Percentiles rank a stretch among this genome's conserved stretches.
Conservation (phyloP, 257 asterid species). For the Echites panduratus region DNA sequence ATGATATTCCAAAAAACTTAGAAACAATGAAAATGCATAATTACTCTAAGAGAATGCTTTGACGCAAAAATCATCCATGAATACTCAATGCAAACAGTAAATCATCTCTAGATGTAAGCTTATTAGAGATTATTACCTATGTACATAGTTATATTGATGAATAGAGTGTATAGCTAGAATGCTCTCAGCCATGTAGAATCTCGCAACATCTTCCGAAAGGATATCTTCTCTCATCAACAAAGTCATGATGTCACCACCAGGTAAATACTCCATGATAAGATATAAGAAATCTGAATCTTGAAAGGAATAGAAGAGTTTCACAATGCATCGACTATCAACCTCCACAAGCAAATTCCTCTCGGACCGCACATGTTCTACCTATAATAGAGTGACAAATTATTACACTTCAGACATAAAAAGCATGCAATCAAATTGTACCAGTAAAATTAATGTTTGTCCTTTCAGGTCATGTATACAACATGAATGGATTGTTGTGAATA, state of each 20-base stretch:
- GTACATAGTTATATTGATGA: slow-evolving; percentile 90
- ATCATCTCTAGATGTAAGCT: not conserved
- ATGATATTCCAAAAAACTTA: not conserved
- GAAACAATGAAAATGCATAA: not conserved
- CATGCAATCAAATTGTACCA: not conserved
- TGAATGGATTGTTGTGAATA: not conserved
- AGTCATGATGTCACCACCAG: slow-evolving; percentile 99
- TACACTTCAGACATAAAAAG: not conserved
- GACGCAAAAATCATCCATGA: not conserved
- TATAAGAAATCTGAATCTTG: slow-evolving; percentile 90
- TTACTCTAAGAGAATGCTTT: not conserved
- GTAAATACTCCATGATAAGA: slow-evolving; percentile 96
- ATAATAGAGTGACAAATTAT: slow-evolving; percentile 13
- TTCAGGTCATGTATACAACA: not conserved
- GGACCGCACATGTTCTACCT: slow-evolving; percentile 99
- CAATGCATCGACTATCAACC: slow-evolving; percentile 97
- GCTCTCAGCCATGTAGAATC: slow-evolving; percentile 90
- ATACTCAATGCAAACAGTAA: not conserved
- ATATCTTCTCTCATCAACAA: slow-evolving; percentile 86
- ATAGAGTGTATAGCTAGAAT: slow-evolving; percentile 87
- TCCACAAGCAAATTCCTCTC: slow-evolving; percentile 98
- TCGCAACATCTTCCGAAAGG: slow-evolving; percentile 85
- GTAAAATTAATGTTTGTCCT: not conserved
- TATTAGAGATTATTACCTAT: slow-evolving; percentile 39
- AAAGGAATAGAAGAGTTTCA: slow-evolving; percentile 86